phyloP scores from a whole-genome alignment of 1,284 basidiomycete genomes.

The Pseudozyma flocculosa region DNA sequence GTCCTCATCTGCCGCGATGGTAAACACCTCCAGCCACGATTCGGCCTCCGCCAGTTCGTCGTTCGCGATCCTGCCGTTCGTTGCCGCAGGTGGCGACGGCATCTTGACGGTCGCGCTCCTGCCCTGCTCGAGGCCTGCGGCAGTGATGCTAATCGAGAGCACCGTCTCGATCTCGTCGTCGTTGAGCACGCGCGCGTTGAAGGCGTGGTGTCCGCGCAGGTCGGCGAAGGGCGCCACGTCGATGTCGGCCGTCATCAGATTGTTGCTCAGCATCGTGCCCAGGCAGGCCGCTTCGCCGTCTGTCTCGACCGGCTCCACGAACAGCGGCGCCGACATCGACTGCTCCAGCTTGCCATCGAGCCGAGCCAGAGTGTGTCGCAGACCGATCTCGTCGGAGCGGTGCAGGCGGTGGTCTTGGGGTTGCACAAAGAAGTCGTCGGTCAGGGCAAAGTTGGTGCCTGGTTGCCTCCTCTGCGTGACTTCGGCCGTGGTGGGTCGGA shows the following conservation, averaged over 20 bases:
- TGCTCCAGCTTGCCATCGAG: slow-evolving; percentile 1
- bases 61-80: not conserved
- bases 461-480: slow-evolving; percentile 16
- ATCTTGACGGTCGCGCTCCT: not conserved
- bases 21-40: not conserved
- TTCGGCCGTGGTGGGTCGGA: slow-evolving; percentile 16
- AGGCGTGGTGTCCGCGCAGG: slow-evolving; percentile 14
- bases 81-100: slow-evolving; percentile 4
- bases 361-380: not conserved
- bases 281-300: slow-evolving; percentile 32
- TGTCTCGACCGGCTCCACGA: slow-evolving; percentile 22
- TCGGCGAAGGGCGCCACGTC: slow-evolving; percentile 14
- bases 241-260: slow-evolving; percentile 9
- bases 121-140: slow-evolving; percentile 1
- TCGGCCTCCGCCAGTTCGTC: not conserved
- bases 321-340: not conserved
- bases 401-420: not conserved
- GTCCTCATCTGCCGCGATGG: not conserved
- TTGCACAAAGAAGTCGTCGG: slow-evolving; percentile 8
- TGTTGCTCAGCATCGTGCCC: slow-evolving; percentile 9
- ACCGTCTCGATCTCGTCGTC: slow-evolving; percentile 31
- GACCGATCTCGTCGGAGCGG: not conserved
- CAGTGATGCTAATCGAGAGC: slow-evolving; percentile 3
- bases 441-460: slow-evolving; percentile 34
- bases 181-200: slow-evolving; percentile 30